Percentiles rank a stretch among this genome's conserved stretches.
Conservation (phyloP, 495 filamentous ascomycete genomes). For the Emericellopsis terricola region DNA sequence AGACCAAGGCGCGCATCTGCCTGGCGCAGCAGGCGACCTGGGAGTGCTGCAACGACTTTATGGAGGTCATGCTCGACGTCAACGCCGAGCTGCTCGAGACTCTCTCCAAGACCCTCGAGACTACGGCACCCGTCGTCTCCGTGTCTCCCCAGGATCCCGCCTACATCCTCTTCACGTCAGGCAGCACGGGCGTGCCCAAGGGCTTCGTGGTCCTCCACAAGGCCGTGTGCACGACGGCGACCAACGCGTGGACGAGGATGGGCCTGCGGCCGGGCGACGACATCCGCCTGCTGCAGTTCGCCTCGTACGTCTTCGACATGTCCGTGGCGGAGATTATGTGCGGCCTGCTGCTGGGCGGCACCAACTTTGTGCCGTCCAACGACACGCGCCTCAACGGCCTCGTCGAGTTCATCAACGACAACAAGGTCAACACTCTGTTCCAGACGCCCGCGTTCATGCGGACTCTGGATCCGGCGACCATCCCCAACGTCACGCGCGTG, state of each 20-base stretch:
- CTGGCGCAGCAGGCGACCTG: conserved; percentile 1
- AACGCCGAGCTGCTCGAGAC: background rate
- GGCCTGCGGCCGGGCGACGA: conserved; percentile 18
- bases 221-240: conserved; percentile 7
- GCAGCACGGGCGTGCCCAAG: conserved; percentile 11
- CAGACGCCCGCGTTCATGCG: conserved; percentile 2
- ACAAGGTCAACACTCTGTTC: conserved; percentile 2
- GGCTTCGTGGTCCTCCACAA: conserved; percentile 16
- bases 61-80: conserved; percentile 7
- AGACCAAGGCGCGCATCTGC: too few relatives aligned
- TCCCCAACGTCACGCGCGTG: conserved; percentile 6
- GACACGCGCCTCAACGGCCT: background rate
- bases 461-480: conserved; percentile 5
- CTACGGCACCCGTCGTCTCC: background rate
- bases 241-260: conserved; percentile 4
- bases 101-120: too few relatives aligned
- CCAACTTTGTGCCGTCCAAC: background rate
- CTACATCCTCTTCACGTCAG: conserved; percentile 31
- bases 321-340: background rate
- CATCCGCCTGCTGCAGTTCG: conserved; percentile 44
- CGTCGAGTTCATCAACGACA: conserved; percentile 5
- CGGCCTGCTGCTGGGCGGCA: background rate
- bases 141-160: conserved; percentile 5
- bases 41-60: background rate
- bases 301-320: conserved; percentile 7